Conservation (phyloP, 2,329 filamentous ascomycete species). For the Penicillium capsulatum region DNA sequence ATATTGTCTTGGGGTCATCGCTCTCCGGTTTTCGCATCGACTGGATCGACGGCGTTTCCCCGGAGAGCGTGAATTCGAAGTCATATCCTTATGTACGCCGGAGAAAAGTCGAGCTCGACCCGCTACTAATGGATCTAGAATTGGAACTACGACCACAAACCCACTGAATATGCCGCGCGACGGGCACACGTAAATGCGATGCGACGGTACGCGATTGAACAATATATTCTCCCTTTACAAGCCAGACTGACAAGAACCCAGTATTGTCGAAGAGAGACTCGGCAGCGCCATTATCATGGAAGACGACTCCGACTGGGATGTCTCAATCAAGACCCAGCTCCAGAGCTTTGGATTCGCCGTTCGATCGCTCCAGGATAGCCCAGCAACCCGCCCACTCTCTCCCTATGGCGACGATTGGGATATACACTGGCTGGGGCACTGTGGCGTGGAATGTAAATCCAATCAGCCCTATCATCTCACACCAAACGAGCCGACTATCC, state of each 20-base stretch:
- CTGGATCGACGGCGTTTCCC: slow-evolving; percentile 16
- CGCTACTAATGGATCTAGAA: slow-evolving; percentile 8
- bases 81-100: slow-evolving; percentile 19
- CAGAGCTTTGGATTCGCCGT: slow-evolving; percentile 34
- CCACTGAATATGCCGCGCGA: slow-evolving; percentile 18
- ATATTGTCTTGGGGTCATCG: slow-evolving; percentile 19
- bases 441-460: slow-evolving; percentile 18
- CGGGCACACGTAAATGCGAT: slow-evolving; percentile 22
- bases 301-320: slow-evolving; percentile 57
- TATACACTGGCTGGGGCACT: slow-evolving; percentile 26
- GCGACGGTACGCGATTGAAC: slow-evolving; percentile 8
- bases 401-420: slow-evolving; percentile 48
- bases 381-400: slow-evolving; percentile 26
- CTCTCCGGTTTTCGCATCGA: slow-evolving; percentile 16
- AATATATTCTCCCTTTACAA: background rate
- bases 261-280: slow-evolving; percentile 13
- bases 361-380: slow-evolving; percentile 28
- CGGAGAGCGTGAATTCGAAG: slow-evolving; percentile 15
- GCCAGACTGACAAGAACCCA: slow-evolving; percentile 5
- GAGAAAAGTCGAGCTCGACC: background rate
- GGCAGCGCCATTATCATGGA: slow-evolving; percentile 39
- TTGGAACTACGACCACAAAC: slow-evolving; percentile 18
- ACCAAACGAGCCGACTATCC: slow-evolving; percentile 15
- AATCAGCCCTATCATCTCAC: slow-evolving; percentile 11
- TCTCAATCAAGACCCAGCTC: slow-evolving; percentile 49